Evolutionary conservation across 2,329 filamentous ascomycete genomes (phyloP).

Genomic region (Fusarium bulbicola): DNA sequence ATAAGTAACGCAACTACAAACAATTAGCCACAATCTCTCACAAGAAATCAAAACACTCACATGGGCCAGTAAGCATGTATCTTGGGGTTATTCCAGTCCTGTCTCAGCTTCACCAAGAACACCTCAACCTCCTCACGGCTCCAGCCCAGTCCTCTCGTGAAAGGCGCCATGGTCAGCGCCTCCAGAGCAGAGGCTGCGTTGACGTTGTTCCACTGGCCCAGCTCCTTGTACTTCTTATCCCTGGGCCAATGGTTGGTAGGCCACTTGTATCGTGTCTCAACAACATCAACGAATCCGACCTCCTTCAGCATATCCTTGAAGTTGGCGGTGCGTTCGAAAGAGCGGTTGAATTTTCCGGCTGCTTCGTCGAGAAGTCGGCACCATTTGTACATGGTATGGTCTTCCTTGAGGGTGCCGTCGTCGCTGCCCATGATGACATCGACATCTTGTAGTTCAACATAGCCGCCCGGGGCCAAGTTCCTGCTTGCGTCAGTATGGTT

Average conservation of each 20-base stretch:
- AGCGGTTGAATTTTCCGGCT: conserved; percentile 41
- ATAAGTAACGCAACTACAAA: conserved; percentile 24
- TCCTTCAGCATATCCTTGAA: conserved; percentile 50
- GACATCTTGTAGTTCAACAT: conserved; percentile 34
- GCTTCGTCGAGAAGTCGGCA: conserved; percentile 42
- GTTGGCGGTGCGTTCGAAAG: conserved; percentile 34
- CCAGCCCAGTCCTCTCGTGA: conserved; percentile 40
- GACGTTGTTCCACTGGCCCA: conserved; percentile 49
- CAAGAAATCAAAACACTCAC: background rate
- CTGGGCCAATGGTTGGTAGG: conserved; percentile 61
- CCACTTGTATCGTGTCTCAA: conserved; percentile 57
- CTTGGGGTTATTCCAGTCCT: conserved; percentile 23
- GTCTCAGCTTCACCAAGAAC: conserved; percentile 16
- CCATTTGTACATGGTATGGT: conserved; percentile 37
- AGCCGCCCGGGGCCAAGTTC: conserved; percentile 25
- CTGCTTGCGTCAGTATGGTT: background rate
- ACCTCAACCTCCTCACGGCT: conserved; percentile 22
- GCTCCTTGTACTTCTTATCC: conserved; percentile 59
- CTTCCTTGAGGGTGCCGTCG: conserved; percentile 27
- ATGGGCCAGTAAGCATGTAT: conserved; percentile 37
- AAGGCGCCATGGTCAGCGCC: conserved; percentile 42
- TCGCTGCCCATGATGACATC: conserved; percentile 28
- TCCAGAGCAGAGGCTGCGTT: conserved; percentile 41
- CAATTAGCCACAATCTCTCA: background rate
- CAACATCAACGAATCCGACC: conserved; percentile 61